Evolutionary conservation across 805 yeast genomes (phyloP).

Genomic region (Saccharomycodes ludwigii): DNA sequence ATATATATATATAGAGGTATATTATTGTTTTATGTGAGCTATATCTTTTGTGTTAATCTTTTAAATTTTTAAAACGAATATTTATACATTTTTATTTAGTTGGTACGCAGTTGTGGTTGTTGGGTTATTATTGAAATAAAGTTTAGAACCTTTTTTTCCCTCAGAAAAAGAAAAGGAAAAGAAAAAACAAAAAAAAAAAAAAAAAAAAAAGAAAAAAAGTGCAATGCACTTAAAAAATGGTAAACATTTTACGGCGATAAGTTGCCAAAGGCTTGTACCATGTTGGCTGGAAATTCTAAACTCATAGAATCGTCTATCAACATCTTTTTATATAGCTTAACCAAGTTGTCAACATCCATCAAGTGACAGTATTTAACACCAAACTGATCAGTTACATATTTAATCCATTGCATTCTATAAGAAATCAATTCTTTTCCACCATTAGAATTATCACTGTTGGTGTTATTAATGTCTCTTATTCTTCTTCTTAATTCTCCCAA

Average conservation of each 20-base stretch:
- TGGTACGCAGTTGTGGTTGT: too few species aligned
- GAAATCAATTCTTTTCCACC: slow-evolving; percentile 10
- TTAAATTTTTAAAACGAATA: too few species aligned
- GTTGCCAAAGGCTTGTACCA: too few species aligned
- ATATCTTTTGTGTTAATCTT: too few species aligned
- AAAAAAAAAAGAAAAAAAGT: not conserved
- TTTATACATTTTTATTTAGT: too few species aligned
- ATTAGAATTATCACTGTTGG: slow-evolving; percentile 6
- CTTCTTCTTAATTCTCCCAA: slow-evolving; percentile 15
- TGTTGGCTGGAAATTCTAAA: slow-evolving; percentile 9
- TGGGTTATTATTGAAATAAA: too few species aligned
- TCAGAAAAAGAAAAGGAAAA: not conserved
- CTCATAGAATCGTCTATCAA: slow-evolving; percentile 6
- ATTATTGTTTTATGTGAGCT: slow-evolving; percentile 1
- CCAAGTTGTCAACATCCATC: slow-evolving; percentile 13
- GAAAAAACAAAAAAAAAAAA: not conserved
- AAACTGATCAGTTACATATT: slow-evolving; percentile 18
- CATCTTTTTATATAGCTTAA: slow-evolving; percentile 14
- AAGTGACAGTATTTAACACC: slow-evolving; percentile 17
- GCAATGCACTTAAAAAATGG: too few species aligned
- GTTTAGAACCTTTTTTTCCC: too few species aligned
- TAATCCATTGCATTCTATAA: slow-evolving; percentile 23
- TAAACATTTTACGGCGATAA: too few species aligned
- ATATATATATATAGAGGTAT: not conserved
- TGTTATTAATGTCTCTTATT: slow-evolving; percentile 11